Evolutionary conservation across 176 grass and related monocot genomes (phyloP).

Genomic region (Avena sativa): DNA sequence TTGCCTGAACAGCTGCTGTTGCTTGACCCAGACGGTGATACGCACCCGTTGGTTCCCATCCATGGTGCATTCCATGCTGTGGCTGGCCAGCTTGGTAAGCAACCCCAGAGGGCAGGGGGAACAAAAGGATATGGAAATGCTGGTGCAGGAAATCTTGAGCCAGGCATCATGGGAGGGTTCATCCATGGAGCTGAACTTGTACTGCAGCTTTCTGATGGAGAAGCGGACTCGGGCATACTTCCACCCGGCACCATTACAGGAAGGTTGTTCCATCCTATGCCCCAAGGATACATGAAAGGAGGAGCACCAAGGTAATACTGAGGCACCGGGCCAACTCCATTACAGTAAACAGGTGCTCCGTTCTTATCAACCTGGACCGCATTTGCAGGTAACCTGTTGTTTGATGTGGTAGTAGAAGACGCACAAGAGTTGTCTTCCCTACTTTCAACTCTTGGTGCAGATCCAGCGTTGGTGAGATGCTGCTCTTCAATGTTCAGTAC

Average conservation of each 20-base stretch:
- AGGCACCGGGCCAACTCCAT: constrained; percentile 58
- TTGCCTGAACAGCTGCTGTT: constrained; percentile 71
- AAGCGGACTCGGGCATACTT: constrained; percentile 45
- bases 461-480: constrained; percentile 41
- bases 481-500: constrained; percentile 76
- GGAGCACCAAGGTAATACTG: constrained; percentile 72
- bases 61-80: constrained; percentile 55
- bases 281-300: constrained; percentile 82
- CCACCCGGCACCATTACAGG: constrained; percentile 48
- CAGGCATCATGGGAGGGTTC: constrained; percentile 54
- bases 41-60: constrained; percentile 44
- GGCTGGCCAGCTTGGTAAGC: constrained; percentile 60
- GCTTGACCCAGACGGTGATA: constrained; percentile 68
- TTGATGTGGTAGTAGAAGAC: constrained; percentile 51
- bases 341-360: constrained; percentile 52
- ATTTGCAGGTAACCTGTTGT: constrained; percentile 47
- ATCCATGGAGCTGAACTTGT: constrained; percentile 55
- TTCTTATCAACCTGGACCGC: constrained; percentile 34
- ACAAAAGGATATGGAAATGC: constrained; percentile 77
- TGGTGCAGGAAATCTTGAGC: constrained; percentile 51
- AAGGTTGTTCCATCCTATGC: constrained; percentile 61
- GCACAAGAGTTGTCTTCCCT: constrained; percentile 50
- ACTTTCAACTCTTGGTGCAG: constrained; percentile 36
- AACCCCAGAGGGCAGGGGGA: constrained; percentile 77
- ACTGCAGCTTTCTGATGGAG: constrained; percentile 48